phyloP scores from a whole-genome alignment of 129 eudicot genomes.

The Centaurea solstitialis region DNA sequence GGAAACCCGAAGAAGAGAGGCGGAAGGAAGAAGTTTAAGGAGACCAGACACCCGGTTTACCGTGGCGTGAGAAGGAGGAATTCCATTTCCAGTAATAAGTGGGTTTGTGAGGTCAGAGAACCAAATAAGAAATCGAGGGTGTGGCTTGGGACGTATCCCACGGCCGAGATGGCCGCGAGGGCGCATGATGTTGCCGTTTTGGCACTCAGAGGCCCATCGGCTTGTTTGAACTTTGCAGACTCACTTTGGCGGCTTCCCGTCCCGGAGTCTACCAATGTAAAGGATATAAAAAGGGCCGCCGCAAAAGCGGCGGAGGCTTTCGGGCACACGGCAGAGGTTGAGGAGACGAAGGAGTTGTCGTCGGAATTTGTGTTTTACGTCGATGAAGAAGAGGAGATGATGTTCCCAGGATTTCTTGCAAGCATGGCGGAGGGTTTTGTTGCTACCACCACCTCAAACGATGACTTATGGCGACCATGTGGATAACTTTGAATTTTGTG shows the following conservation, averaged over 20 bases:
- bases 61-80: conserved; percentile 42
- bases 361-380: conserved; percentile 29
- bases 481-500: conserved; percentile 17
- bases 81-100: conserved; percentile 21
- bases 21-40: conserved; percentile 56
- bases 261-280: conserved; percentile 42
- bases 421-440: not conserved
- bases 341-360: not conserved
- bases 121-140: conserved; percentile 38
- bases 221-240: conserved; percentile 72
- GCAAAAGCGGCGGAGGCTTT: conserved; percentile 76
- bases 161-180: conserved; percentile 46
- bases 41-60: conserved; percentile 52
- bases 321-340: no score
- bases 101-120: conserved; percentile 47
- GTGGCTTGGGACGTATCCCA: conserved; percentile 46
- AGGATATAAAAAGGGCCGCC: conserved; percentile 66
- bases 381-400: conserved; percentile 54
- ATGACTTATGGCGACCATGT: no score
- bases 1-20: conserved; percentile 43
- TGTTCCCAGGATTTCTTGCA: not conserved
- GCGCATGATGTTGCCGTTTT: conserved; percentile 49
- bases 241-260: conserved; percentile 65
- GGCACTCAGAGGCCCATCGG: conserved; percentile 47
- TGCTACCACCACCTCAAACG: conserved; percentile 41